These are phyloP conservation scores for Metschnikowia sp. DNA, from an alignment of 805 yeast genomes.

Conservation along the genomic window DNA sequence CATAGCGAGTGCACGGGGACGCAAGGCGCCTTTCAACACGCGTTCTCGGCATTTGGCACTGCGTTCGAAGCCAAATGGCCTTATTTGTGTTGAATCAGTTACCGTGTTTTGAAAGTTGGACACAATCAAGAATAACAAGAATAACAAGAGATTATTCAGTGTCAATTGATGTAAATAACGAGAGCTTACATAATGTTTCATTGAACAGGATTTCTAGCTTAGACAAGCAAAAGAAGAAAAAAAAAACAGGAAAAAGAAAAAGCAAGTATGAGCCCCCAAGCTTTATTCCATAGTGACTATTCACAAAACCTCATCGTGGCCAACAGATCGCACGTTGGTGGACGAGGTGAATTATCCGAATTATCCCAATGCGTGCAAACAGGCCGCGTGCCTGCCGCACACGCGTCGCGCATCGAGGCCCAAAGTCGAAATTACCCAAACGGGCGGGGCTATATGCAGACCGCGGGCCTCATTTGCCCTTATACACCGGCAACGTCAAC, in stretches of 20 bases:
- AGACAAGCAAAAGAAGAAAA: background rate
- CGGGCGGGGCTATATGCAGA: background rate
- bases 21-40: too few relatives aligned
- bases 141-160: too few relatives aligned
- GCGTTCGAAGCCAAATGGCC: too few relatives aligned
- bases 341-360: background rate
- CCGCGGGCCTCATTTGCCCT: background rate
- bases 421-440: slow-evolving; percentile 8
- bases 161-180: too few relatives aligned
- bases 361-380: slow-evolving; percentile 2
- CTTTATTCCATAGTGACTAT: too few relatives aligned
- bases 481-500: slow-evolving; percentile 7
- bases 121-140: too few relatives aligned
- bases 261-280: too few relatives aligned
- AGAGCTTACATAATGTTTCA: too few relatives aligned
- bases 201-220: background rate
- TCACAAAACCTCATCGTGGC: background rate
- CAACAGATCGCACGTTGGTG: background rate
- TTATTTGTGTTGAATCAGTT: too few relatives aligned
- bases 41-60: too few relatives aligned
- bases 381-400: slow-evolving; percentile 13
- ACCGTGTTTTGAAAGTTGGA: too few relatives aligned
- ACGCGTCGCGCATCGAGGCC: slow-evolving; percentile 11
- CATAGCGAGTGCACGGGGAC: too few relatives aligned
- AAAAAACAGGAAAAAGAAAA: background rate